phyloP scores from a whole-genome alignment of 345 rosid species.

The Bretschneidera sinensis region DNA sequence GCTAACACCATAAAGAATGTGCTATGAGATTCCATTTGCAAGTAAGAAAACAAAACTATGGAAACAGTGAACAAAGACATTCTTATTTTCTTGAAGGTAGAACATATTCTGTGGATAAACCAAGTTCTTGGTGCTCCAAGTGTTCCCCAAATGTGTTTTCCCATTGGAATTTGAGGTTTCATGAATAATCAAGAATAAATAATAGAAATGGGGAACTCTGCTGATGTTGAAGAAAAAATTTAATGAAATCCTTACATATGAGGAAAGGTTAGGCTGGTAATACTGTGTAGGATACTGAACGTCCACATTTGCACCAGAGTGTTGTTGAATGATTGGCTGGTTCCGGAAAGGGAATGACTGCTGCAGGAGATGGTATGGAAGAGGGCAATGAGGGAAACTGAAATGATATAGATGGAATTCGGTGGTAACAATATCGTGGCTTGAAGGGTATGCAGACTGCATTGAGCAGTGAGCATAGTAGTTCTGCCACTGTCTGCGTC shows the following conservation, averaged over 20 bases:
- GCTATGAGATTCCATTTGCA: too few species aligned
- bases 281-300: constrained; percentile 18
- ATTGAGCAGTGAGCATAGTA: constrained; percentile 6
- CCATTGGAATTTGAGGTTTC: constrained; percentile 27
- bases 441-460: constrained; percentile 10
- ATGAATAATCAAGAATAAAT: background rate
- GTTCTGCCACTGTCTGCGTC: constrained; percentile 30
- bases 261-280: constrained; percentile 19
- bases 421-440: constrained; percentile 10
- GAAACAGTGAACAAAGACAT: background rate
- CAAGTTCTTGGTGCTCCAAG: background rate
- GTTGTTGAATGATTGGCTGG: background rate
- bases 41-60: too few species aligned
- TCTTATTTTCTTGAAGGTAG: background rate
- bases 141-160: background rate
- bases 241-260: constrained; percentile 29
- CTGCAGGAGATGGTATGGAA: background rate
- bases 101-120: background rate
- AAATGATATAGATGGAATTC: constrained; percentile 13
- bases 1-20: background rate
- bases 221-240: background rate
- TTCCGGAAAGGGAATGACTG: constrained; percentile 12
- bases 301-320: constrained; percentile 25
- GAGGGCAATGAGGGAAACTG: constrained; percentile 13
- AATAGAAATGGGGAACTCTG: background rate